Conservation (phyloP, 495 filamentous ascomycete species). For the Sabuloglossum arenarium region DNA sequence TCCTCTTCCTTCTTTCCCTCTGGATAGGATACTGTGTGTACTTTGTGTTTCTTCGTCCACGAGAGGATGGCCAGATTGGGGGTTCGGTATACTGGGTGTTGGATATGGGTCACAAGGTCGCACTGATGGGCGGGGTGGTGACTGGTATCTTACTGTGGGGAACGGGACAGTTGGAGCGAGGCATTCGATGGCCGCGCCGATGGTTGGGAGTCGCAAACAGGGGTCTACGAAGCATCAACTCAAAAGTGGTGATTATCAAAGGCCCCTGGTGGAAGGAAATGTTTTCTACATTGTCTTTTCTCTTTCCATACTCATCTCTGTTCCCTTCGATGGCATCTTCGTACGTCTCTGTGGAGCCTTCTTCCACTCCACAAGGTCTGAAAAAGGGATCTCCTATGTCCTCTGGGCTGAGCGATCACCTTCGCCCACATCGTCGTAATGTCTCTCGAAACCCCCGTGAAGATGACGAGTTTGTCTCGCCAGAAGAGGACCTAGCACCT, state of each 20-base stretch:
- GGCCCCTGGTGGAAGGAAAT: conserved; percentile 66
- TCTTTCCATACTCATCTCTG: conserved; percentile 56
- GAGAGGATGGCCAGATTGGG: conserved; percentile 83
- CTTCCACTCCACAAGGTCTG: not conserved
- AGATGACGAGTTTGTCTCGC: conserved; percentile 33
- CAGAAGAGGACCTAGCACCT: conserved; percentile 64
- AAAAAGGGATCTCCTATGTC: not conserved
- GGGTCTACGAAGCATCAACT: conserved; percentile 77
- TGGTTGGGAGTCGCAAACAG: conserved; percentile 80
- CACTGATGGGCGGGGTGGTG: conserved; percentile 67
- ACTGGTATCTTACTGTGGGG: conserved; percentile 73
- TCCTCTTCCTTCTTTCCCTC: conserved; percentile 50
- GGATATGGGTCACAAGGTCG: conserved; percentile 70
- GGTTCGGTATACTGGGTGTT: conserved; percentile 92
- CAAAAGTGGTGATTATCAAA: conserved; percentile 79
- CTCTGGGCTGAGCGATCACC: not conserved
- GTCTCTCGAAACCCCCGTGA: not conserved
- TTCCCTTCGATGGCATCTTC: conserved; percentile 38
- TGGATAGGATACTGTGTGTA: conserved; percentile 78
- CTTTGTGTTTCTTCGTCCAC: conserved; percentile 67
- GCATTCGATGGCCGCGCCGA: conserved; percentile 79
- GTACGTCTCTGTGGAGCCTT: conserved; percentile 40
- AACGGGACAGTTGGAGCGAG: conserved; percentile 87
- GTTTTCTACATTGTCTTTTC: conserved; percentile 43
- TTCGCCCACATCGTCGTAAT: not conserved